Evolutionary conservation across 495 filamentous ascomycete genomes (phyloP).

Genomic region (Penicillium turbatum): DNA sequence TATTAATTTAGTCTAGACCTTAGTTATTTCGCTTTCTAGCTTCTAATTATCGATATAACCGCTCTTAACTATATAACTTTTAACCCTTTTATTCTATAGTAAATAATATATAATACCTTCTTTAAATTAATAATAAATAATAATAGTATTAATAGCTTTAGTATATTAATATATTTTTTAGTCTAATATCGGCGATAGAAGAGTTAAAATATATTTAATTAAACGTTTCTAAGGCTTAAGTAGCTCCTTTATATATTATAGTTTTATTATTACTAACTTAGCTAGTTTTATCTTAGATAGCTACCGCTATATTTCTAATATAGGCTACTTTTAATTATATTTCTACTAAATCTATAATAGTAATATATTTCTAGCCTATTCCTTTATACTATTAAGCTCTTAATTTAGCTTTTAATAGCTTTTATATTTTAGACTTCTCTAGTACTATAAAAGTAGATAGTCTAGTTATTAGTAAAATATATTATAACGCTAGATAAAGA

Average conservation of each 20-base stretch:
- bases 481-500: constrained; percentile 20
- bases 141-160: constrained; percentile 30
- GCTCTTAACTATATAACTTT: neutral
- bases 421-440: constrained; percentile 22
- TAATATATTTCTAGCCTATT: constrained; percentile 22
- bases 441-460: constrained; percentile 15
- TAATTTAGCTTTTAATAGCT: constrained; percentile 25
- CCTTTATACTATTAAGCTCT: constrained; percentile 19
- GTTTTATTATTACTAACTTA: constrained; percentile 11
- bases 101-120: constrained; percentile 24
- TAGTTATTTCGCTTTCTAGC: neutral
- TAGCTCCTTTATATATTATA: constrained; percentile 18
- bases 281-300: constrained; percentile 21
- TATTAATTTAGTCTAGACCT: neutral
- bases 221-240: constrained; percentile 24
- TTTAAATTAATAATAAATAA: constrained; percentile 31
- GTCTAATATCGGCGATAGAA: constrained; percentile 26
- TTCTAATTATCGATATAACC: neutral
- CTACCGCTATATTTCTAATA: constrained; percentile 22
- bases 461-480: constrained; percentile 16
- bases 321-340: constrained; percentile 25
- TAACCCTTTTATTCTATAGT: constrained; percentile 19
- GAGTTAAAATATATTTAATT: constrained; percentile 26
- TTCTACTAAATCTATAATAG: constrained; percentile 25
- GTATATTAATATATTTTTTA: constrained; percentile 27